Percentiles rank a stretch among this genome's conserved stretches.
These are phyloP conservation scores for Debaryomyces singareniensis DNA, from an alignment of 1,139 yeast genomes.

Conservation along the genomic window DNA sequence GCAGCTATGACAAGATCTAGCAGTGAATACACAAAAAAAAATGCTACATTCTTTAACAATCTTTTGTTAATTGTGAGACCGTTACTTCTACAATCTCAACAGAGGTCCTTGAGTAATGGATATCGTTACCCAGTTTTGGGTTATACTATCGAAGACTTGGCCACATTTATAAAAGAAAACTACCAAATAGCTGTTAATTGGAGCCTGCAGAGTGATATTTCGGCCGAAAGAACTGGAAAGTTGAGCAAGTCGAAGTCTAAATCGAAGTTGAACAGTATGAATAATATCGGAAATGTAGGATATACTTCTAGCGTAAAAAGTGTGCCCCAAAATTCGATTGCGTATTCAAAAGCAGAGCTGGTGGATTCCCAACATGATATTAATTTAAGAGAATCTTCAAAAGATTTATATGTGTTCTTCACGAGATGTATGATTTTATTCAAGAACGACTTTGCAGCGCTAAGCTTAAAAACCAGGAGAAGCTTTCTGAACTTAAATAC, in stretches of 20 bases:
- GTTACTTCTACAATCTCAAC: conserved; percentile 19
- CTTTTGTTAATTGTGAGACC: conserved; percentile 17
- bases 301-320: neutral
- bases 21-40: conserved; percentile 14
- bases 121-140: conserved; percentile 17
- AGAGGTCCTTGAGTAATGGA: conserved; percentile 14
- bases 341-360: no score
- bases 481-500: neutral
- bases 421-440: conserved; percentile 17
- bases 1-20: conserved; percentile 8
- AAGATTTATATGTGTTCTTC: conserved; percentile 24
- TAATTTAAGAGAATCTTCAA: conserved; percentile 23
- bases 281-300: conserved; percentile 1
- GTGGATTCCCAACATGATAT: conserved; percentile 22
- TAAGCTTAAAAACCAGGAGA: neutral
- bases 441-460: conserved; percentile 15
- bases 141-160: conserved; percentile 27
- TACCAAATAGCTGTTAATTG: conserved; percentile 9
- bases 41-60: conserved; percentile 18
- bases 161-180: conserved; percentile 20
- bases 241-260: neutral
- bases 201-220: neutral
- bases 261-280: conserved; percentile 1
- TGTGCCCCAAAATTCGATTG: no score
- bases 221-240: neutral